phyloP scores from a whole-genome alignment of 1,139 yeast genomes.

The Geotrichum reessii region DNA sequence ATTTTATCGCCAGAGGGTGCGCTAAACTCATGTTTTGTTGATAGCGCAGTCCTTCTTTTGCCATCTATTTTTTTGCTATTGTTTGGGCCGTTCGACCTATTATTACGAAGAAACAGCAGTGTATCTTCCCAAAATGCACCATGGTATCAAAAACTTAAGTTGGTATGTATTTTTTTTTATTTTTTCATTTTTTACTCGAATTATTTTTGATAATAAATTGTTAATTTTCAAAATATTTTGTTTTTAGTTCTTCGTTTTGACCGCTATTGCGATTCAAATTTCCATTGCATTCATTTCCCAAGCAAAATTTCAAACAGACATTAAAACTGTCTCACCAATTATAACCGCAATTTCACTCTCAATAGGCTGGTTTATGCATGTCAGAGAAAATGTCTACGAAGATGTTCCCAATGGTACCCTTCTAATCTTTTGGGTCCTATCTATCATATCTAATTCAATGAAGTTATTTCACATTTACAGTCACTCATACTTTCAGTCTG shows the following conservation, averaged over 20 bases:
- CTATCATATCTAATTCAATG: slow-evolving; percentile 41
- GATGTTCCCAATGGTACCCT: slow-evolving; percentile 60
- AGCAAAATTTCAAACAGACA: slow-evolving; percentile 33
- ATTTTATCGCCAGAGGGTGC: slow-evolving; percentile 56
- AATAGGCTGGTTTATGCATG: slow-evolving; percentile 54
- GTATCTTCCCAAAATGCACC: slow-evolving; percentile 31
- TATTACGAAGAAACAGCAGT: slow-evolving; percentile 9
- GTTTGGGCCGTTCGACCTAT: slow-evolving; percentile 46
- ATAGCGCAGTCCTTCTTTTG: slow-evolving; percentile 53
- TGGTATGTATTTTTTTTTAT: slow-evolving; percentile 30
- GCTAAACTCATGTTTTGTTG: slow-evolving; percentile 72
- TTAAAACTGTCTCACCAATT: slow-evolving; percentile 40
- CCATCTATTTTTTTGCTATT: slow-evolving; percentile 49
- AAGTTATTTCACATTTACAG: slow-evolving; percentile 38
- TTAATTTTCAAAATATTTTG: slow-evolving; percentile 19
- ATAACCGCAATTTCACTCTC: slow-evolving; percentile 40
- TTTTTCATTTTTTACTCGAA: too few relatives aligned
- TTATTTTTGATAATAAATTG: slow-evolving; percentile 28
- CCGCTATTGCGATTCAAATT: slow-evolving; percentile 18
- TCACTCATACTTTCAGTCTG: slow-evolving; percentile 9
- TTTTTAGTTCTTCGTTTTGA: slow-evolving; percentile 26
- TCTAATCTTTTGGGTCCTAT: slow-evolving; percentile 67
- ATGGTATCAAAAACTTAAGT: slow-evolving; percentile 37
- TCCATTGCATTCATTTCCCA: slow-evolving; percentile 19
- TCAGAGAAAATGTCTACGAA: slow-evolving; percentile 61